These are phyloP conservation scores for Termitomyces sp. DNA, from an alignment of 768 basidiomycete genomes.

Conservation along the genomic window DNA sequence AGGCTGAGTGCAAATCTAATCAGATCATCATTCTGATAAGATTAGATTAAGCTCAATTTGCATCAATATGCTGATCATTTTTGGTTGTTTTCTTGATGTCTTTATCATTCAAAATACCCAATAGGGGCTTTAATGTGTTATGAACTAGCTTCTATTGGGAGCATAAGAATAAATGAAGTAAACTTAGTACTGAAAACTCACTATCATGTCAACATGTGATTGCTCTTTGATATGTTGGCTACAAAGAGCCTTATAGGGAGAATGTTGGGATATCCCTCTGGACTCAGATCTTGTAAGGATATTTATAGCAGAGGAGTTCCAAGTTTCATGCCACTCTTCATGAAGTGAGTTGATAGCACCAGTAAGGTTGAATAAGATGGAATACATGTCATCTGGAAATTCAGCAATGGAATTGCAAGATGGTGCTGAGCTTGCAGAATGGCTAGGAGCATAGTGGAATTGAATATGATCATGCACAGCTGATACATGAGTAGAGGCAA, in stretches of 20 bases:
- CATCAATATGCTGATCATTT: neutral
- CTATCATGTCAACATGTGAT: neutral
- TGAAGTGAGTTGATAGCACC: neutral
- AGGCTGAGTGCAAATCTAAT: too few relatives aligned
- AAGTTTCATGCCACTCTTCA: neutral
- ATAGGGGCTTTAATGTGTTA: neutral
- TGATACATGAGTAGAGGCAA: neutral
- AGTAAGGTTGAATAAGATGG: neutral
- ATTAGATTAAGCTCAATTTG: too few relatives aligned
- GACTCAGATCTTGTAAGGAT: neutral
- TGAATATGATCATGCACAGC: neutral
- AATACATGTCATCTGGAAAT: neutral
- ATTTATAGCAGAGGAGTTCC: neutral
- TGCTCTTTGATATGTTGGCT: neutral
- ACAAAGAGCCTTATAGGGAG: neutral
- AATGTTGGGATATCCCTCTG: neutral
- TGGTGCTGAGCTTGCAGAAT: neutral
- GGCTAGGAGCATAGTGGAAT: neutral
- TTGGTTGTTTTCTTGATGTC: neutral
- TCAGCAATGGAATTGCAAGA: neutral
- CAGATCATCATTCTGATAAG: too few relatives aligned
- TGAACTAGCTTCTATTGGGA: neutral
- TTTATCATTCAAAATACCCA: neutral
- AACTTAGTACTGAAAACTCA: neutral
- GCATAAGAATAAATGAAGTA: neutral